Evolutionary conservation across 371 early-diverging fungal species (phyloP).

Genomic region (Mucor piriformis): DNA sequence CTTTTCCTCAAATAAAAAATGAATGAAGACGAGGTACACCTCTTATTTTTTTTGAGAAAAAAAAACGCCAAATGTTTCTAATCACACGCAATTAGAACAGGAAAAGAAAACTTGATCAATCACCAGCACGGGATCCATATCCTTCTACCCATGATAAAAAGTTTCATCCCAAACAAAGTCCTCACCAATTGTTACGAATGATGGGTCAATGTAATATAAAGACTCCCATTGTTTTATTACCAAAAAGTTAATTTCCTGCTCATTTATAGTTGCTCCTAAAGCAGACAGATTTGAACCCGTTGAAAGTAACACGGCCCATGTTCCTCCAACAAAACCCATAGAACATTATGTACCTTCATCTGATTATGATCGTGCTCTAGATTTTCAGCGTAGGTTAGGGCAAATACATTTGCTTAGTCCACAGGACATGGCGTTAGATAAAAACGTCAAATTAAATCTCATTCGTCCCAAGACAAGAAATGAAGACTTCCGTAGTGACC

Average conservation of each 20-base stretch:
- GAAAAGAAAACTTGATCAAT: background rate
- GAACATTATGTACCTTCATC: too few relatives aligned
- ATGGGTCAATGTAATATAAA: slow-evolving; percentile 1
- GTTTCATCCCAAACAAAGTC: background rate
- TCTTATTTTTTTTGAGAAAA: background rate
- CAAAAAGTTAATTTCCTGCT: too few relatives aligned
- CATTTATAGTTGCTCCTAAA: too few relatives aligned
- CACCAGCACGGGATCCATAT: too few relatives aligned
- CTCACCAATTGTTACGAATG: background rate
- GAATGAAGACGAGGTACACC: background rate
- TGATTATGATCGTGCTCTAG: too few relatives aligned
- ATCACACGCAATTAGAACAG: background rate
- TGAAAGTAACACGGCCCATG: too few relatives aligned
- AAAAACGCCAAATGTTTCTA: background rate
- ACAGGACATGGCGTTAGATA: too few relatives aligned
- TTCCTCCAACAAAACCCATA: too few relatives aligned
- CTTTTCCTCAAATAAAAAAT: background rate
- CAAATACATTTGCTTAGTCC: too few relatives aligned
- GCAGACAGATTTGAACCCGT: too few relatives aligned
- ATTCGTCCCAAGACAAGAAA: background rate
- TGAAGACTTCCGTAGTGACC: background rate
- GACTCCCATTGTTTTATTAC: background rate
- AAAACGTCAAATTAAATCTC: background rate
- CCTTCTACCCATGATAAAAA: background rate
- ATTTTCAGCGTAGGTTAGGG: too few relatives aligned